Conservation (phyloP, 495 filamentous ascomycete genomes). For the Hypoxylon rickii region DNA sequence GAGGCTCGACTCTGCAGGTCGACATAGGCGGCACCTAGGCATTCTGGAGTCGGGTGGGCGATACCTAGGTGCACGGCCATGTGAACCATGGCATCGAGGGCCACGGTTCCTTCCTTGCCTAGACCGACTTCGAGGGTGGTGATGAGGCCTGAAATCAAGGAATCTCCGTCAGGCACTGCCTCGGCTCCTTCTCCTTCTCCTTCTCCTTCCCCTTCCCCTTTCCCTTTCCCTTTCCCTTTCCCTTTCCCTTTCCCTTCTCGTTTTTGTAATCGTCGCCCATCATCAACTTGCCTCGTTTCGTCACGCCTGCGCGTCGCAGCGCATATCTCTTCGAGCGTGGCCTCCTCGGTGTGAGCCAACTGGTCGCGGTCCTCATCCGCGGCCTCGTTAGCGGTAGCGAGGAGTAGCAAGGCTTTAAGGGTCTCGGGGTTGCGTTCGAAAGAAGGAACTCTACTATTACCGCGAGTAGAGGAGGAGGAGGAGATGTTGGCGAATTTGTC, state of each 20-base stretch:
- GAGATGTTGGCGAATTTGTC: conserved; percentile 58
- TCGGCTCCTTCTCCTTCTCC: conserved; percentile 12
- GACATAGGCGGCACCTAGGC: conserved; percentile 44
- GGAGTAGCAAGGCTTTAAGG: conserved; percentile 71
- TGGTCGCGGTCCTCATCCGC: conserved; percentile 76
- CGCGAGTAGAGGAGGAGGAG: conserved; percentile 44
- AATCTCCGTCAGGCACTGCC: conserved; percentile 10
- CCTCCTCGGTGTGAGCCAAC: conserved; percentile 62
- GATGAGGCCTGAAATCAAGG: conserved; percentile 33
- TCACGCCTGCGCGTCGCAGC: conserved; percentile 30
- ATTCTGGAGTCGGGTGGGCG: conserved; percentile 38
- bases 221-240: conserved; percentile 12
- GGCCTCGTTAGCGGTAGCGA: conserved; percentile 77
- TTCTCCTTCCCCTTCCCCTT: conserved; percentile 4
- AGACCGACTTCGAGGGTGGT: conserved; percentile 43
- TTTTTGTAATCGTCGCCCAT: too few relatives aligned
- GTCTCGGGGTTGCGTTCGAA: conserved; percentile 90
- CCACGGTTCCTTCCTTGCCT: conserved; percentile 49
- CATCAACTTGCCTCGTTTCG: background rate
- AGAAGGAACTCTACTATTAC: conserved; percentile 45
- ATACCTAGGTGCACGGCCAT: conserved; percentile 41
- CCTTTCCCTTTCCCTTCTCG: conserved; percentile 16
- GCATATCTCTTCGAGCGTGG: conserved; percentile 58
- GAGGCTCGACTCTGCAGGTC: conserved; percentile 42
- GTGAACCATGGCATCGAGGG: conserved; percentile 48